Conservation (phyloP, 805 yeast genomes). For the Blastobotrys robertii region DNA sequence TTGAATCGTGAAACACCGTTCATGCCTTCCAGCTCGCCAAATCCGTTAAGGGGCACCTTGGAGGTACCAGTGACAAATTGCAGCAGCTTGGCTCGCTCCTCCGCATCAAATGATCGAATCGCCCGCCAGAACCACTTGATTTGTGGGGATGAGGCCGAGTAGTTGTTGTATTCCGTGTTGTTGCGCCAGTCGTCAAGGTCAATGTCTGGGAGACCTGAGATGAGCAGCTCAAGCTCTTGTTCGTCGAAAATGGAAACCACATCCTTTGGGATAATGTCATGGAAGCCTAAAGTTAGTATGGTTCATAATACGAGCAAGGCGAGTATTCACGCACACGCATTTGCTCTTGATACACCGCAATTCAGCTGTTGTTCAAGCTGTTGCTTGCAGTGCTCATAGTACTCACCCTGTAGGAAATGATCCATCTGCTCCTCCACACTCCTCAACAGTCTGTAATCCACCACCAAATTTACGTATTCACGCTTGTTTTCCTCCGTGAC, state of each 20-base stretch:
- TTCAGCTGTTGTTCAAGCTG: too few relatives aligned
- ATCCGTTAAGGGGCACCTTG: conserved; percentile 91
- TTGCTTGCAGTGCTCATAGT: too few relatives aligned
- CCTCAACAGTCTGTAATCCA: conserved; percentile 73
- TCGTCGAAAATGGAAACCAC: conserved; percentile 84
- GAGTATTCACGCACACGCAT: too few relatives aligned
- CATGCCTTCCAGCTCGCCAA: conserved; percentile 80
- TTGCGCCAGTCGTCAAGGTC: conserved; percentile 94
- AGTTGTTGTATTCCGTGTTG: conserved; percentile 70
- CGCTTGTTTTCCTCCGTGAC: conserved; percentile 88
- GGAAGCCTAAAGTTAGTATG: conserved; percentile 52
- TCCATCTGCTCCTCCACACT: conserved; percentile 85
- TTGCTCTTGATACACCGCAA: too few relatives aligned
- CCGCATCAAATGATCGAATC: conserved; percentile 84
- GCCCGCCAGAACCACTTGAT: conserved; percentile 98
- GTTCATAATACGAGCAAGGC: neutral
- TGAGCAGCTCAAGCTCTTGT: conserved; percentile 84
- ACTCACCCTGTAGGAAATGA: conserved; percentile 43
- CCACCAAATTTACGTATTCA: conserved; percentile 78
- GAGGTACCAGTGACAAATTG: conserved; percentile 98
- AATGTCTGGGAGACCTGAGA: conserved; percentile 92
- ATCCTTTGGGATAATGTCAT: conserved; percentile 79
- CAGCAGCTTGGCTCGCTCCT: conserved; percentile 84
- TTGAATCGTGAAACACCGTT: conserved; percentile 78
- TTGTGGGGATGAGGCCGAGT: conserved; percentile 73